Evolutionary conservation across 2,329 filamentous ascomycete species (phyloP).

Genomic region (Colletotrichum sansevieriae): DNA sequence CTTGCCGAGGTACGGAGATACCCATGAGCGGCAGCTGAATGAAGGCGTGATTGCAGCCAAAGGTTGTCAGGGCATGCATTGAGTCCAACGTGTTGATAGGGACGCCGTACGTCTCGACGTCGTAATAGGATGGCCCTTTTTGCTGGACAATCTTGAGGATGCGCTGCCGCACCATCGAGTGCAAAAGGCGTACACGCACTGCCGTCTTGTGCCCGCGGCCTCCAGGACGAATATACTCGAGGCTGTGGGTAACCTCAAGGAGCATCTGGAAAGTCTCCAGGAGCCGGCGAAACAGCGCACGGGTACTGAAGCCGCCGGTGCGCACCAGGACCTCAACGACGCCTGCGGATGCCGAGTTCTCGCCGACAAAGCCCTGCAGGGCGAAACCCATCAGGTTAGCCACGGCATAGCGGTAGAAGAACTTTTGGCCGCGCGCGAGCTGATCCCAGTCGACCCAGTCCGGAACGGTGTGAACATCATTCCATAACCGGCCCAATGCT

Average conservation of each 20-base stretch:
- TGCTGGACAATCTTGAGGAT: conserved; percentile 68
- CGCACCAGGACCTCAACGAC: conserved; percentile 74
- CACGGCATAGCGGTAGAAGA: conserved; percentile 74
- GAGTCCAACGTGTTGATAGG: conserved; percentile 76
- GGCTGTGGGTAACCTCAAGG: conserved; percentile 70
- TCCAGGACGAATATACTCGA: conserved; percentile 71
- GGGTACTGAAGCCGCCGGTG: conserved; percentile 75
- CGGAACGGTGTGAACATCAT: conserved; percentile 69
- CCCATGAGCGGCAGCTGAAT: conserved; percentile 73
- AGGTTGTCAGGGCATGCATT: conserved; percentile 73
- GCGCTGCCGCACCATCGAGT: conserved; percentile 72
- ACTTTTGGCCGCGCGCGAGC: conserved; percentile 72
- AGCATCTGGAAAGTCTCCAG: conserved; percentile 59
- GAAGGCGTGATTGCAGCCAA: conserved; percentile 73
- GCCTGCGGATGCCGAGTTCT: conserved; percentile 62
- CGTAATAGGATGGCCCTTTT: conserved; percentile 68
- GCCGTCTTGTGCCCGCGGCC: conserved; percentile 72
- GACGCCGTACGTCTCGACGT: conserved; percentile 67
- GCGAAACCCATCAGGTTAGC: conserved; percentile 55
- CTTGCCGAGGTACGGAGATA: conserved; percentile 68
- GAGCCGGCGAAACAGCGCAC: conserved; percentile 69
- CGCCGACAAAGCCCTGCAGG: conserved; percentile 54
- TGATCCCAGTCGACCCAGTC: conserved; percentile 78
- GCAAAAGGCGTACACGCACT: conserved; percentile 73
- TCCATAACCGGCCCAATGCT: conserved; percentile 66